Conservation (phyloP, 352 stramenopile genomes). For the Pythium coloratum region DNA sequence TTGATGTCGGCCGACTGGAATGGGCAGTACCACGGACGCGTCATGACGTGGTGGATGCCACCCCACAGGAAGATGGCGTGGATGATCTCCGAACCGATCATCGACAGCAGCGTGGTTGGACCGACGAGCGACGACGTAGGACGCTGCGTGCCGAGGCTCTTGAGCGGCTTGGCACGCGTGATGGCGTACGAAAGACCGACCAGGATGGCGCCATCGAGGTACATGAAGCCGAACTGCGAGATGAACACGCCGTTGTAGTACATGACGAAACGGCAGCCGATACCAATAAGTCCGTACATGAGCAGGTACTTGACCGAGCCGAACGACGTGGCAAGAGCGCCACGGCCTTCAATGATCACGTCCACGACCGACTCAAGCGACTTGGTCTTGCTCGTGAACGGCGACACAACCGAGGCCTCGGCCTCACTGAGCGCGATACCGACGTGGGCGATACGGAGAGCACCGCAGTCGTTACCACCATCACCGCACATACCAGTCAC, state of each 20-base stretch:
- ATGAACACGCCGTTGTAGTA: slow-evolving; percentile 89
- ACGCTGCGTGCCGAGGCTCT: slow-evolving; percentile 55
- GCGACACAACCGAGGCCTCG: slow-evolving; percentile 84
- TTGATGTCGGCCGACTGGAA: slow-evolving; percentile 69
- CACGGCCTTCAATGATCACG: slow-evolving; percentile 84
- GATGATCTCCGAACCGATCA: slow-evolving; percentile 57
- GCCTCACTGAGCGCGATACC: slow-evolving; percentile 88
- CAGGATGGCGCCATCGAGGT: slow-evolving; percentile 75
- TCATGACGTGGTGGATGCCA: slow-evolving; percentile 59
- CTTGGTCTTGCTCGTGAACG: slow-evolving; percentile 86
- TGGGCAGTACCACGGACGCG: slow-evolving; percentile 65
- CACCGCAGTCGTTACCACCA: slow-evolving; percentile 91
- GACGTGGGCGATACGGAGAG: slow-evolving; percentile 89
- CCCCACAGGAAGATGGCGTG: slow-evolving; percentile 77
- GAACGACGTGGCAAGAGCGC: slow-evolving; percentile 84
- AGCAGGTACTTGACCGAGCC: slow-evolving; percentile 87
- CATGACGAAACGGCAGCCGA: slow-evolving; percentile 80
- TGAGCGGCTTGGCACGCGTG: slow-evolving; percentile 62
- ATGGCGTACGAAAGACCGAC: slow-evolving; percentile 82
- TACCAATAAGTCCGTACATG: slow-evolving; percentile 79
- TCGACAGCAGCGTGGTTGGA: slow-evolving; percentile 62
- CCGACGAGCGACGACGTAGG: slow-evolving; percentile 85
- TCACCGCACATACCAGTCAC: slow-evolving; percentile 86
- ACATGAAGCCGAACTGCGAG: slow-evolving; percentile 87
- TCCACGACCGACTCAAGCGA: slow-evolving; percentile 78